Evolutionary conservation across 768 basidiomycete genomes (phyloP).

Genomic region (Imleria badia): DNA sequence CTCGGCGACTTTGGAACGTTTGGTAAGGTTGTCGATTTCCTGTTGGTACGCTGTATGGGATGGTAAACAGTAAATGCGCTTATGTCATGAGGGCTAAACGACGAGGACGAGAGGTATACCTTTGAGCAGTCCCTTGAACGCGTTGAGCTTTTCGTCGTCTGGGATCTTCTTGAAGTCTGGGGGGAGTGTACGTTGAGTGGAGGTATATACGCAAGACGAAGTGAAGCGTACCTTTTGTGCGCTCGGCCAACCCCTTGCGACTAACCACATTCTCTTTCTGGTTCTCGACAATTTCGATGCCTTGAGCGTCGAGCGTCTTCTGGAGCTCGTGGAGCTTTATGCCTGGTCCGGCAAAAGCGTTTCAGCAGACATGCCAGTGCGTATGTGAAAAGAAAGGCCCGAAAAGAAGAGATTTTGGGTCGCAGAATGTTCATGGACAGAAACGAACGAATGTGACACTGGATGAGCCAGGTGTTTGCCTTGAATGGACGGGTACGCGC

Average conservation of each 20-base stretch:
- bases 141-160: slow-evolving; percentile 82
- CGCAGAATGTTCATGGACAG: not conserved
- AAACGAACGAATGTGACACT: not conserved
- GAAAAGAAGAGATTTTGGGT: not conserved
- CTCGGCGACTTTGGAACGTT: slow-evolving; percentile 89
- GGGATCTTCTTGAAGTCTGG: slow-evolving; percentile 95
- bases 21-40: slow-evolving; percentile 94
- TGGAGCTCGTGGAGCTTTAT: slow-evolving; percentile 90
- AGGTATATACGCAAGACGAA: too few species aligned
- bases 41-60: slow-evolving; percentile 77
- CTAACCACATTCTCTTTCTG: slow-evolving; percentile 97
- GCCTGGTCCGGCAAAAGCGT: slow-evolving; percentile 42
- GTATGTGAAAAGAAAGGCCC: not conserved
- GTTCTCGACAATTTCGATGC: slow-evolving; percentile 95
- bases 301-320: slow-evolving; percentile 89
- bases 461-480: slow-evolving; percentile 7
- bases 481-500: slow-evolving; percentile 9
- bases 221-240: slow-evolving; percentile 73
- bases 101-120: slow-evolving; percentile 42
- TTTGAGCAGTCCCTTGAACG: slow-evolving; percentile 90
- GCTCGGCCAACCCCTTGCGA: slow-evolving; percentile 90
- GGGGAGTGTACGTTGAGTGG: not conserved
- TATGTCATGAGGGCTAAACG: not conserved
- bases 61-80: too few species aligned
- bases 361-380: not conserved